phyloP scores from a whole-genome alignment of 805 yeast genomes.

The Starmerella cellae region DNA sequence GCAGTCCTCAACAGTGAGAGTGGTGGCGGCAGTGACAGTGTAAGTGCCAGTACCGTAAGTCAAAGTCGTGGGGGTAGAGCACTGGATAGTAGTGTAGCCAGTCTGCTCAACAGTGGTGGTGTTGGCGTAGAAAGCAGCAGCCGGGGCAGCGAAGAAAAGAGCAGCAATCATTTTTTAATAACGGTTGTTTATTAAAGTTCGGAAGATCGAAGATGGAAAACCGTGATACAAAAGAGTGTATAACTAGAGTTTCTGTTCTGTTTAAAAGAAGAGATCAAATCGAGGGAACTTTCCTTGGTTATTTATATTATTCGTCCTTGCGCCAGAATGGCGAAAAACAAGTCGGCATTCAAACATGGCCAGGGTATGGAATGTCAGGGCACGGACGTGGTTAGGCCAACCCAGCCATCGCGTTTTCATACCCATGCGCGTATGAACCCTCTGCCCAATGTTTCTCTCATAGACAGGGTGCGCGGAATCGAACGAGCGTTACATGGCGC shows the following conservation, averaged over 20 bases:
- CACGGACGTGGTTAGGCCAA: no score
- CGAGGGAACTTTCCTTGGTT: background rate
- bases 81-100: constrained; percentile 14
- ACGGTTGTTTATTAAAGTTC: background rate
- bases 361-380: no score
- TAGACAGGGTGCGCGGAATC: no score
- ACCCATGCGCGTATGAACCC: background rate
- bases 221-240: no score
- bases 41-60: constrained; percentile 30
- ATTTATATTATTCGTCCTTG: background rate
- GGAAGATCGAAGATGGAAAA: background rate
- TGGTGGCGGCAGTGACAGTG: constrained; percentile 37
- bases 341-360: no score
- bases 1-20: constrained; percentile 43
- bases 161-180: constrained; percentile 8
- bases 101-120: constrained; percentile 19
- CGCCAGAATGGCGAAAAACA: no score
- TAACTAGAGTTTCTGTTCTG: background rate
- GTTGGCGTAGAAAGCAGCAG: constrained; percentile 15
- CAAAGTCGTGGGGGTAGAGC: constrained; percentile 21
- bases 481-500: no score
- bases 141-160: constrained; percentile 46
- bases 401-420: background rate
- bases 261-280: background rate
- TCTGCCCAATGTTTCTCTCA: background rate